Evolutionary conservation across 108 stramenopile genomes (phyloP).

Genomic region (Cyclostephanos invisitatus): DNA sequence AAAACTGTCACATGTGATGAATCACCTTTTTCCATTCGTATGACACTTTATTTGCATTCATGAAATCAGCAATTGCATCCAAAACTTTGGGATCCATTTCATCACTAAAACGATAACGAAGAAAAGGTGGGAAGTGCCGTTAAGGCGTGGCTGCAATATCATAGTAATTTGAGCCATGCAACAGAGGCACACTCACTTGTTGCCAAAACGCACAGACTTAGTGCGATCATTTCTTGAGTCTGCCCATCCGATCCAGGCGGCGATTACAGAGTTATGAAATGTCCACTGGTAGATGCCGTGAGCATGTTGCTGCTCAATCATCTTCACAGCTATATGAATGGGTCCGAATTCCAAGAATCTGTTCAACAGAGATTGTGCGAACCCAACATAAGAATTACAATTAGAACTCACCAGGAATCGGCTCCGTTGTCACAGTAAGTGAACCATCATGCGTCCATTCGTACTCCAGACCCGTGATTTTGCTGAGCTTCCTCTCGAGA

Average conservation of each 20-base stretch:
- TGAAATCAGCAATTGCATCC: conserved; percentile 62
- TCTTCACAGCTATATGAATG: conserved; percentile 44
- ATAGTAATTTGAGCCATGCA: neutral
- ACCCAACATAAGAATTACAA: neutral
- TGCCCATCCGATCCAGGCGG: conserved; percentile 82
- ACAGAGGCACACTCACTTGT: conserved; percentile 19
- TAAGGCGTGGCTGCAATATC: neutral
- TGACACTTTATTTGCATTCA: conserved; percentile 66
- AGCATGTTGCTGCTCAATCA: conserved; percentile 57
- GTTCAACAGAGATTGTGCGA: neutral
- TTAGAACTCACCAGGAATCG: conserved; percentile 42
- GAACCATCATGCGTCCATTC: conserved; percentile 71
- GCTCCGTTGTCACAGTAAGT: conserved; percentile 64
- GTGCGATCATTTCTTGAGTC: conserved; percentile 72
- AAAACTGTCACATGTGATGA: neutral
- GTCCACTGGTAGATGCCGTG: conserved; percentile 62
- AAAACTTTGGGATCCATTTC: conserved; percentile 58
- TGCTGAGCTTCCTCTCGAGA: conserved; percentile 57
- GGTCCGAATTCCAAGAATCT: neutral
- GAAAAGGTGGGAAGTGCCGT: neutral
- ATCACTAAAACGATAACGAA: conserved; percentile 28
- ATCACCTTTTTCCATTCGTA: conserved; percentile 63
- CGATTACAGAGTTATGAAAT: conserved; percentile 70
- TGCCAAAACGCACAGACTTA: conserved; percentile 73
- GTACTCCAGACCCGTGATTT: conserved; percentile 62